Percentiles rank a stretch among this genome's conserved stretches.
Conservation (phyloP, 495 filamentous ascomycete genomes). For the Tuber indicum region DNA sequence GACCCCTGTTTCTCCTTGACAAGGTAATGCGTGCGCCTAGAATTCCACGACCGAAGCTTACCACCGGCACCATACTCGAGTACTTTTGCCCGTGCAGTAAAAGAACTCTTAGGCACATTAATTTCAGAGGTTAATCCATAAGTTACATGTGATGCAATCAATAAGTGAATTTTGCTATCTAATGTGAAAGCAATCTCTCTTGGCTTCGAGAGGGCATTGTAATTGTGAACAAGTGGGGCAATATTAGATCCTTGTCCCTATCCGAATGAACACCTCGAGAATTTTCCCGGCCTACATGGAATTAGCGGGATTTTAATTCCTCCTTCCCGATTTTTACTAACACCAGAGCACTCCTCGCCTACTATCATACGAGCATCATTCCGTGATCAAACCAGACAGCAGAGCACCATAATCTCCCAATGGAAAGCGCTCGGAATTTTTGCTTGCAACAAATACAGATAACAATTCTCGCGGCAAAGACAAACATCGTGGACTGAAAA, state of each 20-base stretch:
- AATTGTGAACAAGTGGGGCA: background rate
- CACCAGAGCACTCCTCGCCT: background rate
- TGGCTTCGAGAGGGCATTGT: background rate
- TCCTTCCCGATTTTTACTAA: too few relatives aligned
- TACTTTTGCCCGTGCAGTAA: background rate
- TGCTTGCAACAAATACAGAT: background rate
- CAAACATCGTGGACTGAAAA: background rate
- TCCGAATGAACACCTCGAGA: too few relatives aligned
- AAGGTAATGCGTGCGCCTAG: background rate
- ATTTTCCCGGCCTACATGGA: too few relatives aligned
- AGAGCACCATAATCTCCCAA: background rate
- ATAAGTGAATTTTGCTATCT: background rate
- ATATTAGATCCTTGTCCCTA: background rate
- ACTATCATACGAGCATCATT: background rate
- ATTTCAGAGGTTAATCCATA: background rate
- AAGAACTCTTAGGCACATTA: background rate
- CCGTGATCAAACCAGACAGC: background rate
- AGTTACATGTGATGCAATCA: background rate
- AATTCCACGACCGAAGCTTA: background rate
- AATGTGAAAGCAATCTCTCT: too few relatives aligned
- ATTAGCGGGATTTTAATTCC: too few relatives aligned
- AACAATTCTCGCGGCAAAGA: background rate
- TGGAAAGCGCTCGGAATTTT: background rate
- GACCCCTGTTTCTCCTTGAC: background rate
- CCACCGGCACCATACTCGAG: too few relatives aligned